Evolutionary conservation across 441 rosid species (phyloP).

Genomic region (Mallotus japonicus): DNA sequence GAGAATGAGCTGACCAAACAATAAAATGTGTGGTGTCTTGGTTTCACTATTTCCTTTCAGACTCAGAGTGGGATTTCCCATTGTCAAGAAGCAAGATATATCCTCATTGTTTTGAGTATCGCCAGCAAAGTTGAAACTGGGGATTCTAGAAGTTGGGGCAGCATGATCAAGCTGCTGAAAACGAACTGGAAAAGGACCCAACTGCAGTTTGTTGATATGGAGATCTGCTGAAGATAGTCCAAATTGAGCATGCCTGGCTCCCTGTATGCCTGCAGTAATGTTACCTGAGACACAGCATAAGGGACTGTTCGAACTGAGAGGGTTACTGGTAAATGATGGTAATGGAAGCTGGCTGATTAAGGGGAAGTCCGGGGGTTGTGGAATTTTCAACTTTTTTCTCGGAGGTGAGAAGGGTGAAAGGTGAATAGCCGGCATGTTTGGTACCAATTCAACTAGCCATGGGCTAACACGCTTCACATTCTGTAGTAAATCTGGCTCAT

Average conservation of each 20-base stretch:
- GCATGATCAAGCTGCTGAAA: conserved; percentile 36
- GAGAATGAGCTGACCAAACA: conserved; percentile 84
- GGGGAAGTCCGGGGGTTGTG: conserved; percentile 59
- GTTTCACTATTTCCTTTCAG: conserved; percentile 41
- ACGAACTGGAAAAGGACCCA: conserved; percentile 42
- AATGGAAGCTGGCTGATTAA: conserved; percentile 50
- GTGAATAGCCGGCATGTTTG: conserved; percentile 67
- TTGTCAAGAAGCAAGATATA: conserved; percentile 57
- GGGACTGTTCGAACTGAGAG: conserved; percentile 53
- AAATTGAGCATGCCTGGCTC: conserved; percentile 99
- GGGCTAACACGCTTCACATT: conserved; percentile 92
- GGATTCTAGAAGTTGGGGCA: conserved; percentile 29
- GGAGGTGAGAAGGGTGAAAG: conserved; percentile 74
- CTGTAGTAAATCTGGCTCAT: conserved; percentile 94
- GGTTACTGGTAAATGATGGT: conserved; percentile 65
- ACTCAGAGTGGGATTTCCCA: conserved; percentile 41
- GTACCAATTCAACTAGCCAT: conserved; percentile 88
- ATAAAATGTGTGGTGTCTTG: conserved; percentile 58
- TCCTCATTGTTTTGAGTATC: conserved; percentile 38
- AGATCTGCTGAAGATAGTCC: conserved; percentile 68
- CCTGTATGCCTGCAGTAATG: conserved; percentile 99
- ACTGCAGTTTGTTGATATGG: conserved; percentile 59
- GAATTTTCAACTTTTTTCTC: conserved; percentile 76
- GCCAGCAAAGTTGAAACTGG: conserved; percentile 32
- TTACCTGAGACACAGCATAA: conserved; percentile 66